These are phyloP conservation scores for Babesia gibsoni DNA, from an alignment of 169 alveolate genomes.

Conservation along the genomic window DNA sequence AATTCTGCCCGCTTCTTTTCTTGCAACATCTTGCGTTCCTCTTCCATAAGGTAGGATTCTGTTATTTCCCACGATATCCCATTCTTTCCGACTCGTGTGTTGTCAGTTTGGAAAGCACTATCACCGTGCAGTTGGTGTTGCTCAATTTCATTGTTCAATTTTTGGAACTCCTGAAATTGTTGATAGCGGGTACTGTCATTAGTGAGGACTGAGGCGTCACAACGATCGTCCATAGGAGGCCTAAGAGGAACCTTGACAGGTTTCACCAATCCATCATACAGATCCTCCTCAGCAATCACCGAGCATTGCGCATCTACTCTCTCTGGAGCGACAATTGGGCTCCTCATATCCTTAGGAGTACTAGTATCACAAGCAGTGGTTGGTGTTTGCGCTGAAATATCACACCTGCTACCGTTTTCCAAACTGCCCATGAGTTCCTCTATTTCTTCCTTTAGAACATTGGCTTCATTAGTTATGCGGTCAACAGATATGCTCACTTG, in stretches of 20 bases:
- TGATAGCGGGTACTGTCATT: slow-evolving; percentile 16
- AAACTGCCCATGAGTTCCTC: slow-evolving; percentile 18
- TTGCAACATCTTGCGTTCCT: slow-evolving; percentile 23
- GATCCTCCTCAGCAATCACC: neutral
- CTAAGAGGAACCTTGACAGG: slow-evolving; percentile 25
- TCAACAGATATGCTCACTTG: no score
- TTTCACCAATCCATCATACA: neutral
- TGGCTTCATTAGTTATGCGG: slow-evolving; percentile 22
- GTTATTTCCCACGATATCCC: slow-evolving; percentile 59
- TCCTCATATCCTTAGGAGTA: no score
- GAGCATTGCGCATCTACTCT: neutral
- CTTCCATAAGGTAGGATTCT: slow-evolving; percentile 49
- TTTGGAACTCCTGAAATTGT: neutral
- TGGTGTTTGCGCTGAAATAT: no score
- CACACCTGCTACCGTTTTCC: slow-evolving; percentile 7
- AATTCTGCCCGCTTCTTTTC: slow-evolving; percentile 35
- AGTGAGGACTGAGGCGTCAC: slow-evolving; percentile 16
- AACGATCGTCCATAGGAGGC: slow-evolving; percentile 4
- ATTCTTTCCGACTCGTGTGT: slow-evolving; percentile 26
- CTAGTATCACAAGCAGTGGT: no score
- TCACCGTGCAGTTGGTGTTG: neutral
- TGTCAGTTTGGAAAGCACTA: slow-evolving; percentile 40
- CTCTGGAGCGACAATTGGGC: neutral
- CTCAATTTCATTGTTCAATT: slow-evolving; percentile 26
- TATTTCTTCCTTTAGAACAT: slow-evolving; percentile 34